Base-by-base conservation (phyloP, 2,329 filamentous ascomycete species). In the Leptographium galeiforme region DNA sequence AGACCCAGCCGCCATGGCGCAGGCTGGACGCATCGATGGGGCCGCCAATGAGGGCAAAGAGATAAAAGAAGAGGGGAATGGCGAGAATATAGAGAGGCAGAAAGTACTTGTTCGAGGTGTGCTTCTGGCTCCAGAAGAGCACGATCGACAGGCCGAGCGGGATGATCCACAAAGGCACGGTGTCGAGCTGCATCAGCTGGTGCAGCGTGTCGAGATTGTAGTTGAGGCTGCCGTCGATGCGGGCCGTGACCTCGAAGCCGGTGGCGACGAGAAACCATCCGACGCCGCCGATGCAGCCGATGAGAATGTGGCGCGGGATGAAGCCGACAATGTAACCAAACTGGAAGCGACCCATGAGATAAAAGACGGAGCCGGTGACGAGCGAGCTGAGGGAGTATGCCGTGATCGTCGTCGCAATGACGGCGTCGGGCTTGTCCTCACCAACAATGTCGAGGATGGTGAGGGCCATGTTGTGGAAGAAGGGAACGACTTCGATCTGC, bases 391-490 rank as follows among this genome's bases (percentile, higher is more conserved):
- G 71, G 0, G 90, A 86, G 65, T 94, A 98, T 1, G 93, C 82
- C 2, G 90, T 82, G 61, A 98, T 95, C 2, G 91, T 95, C 0
- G 93, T 98, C 34, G 93, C 90, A 58, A 96, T 85, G 48, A 98
- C 85, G 4, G 89, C 86, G 61, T 93, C 84, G 1, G 87, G 82
- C 32, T 93, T 82, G 19, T 90, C 82, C 57, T 85, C 80, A 16
- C 91, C 88, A 58, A 98, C 83, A 45, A 78, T 75, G 14, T 75
- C 73, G 59, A 93, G 82, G 63, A 97, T 96, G 34, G 85, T 91
- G 58, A 84, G 82, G 0, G 93, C 90, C 91, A 98, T 98, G 63
- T 91, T 95, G 70, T 98, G 93, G 66, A 98, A 97, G 70, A 98
- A 98, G 0, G 91, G 93, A 1, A 98, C 91, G 1, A 97, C 91